phyloP scores from a whole-genome alignment of 1,284 basidiomycete genomes.

The Melanopsichium pennsylvanicum region DNA sequence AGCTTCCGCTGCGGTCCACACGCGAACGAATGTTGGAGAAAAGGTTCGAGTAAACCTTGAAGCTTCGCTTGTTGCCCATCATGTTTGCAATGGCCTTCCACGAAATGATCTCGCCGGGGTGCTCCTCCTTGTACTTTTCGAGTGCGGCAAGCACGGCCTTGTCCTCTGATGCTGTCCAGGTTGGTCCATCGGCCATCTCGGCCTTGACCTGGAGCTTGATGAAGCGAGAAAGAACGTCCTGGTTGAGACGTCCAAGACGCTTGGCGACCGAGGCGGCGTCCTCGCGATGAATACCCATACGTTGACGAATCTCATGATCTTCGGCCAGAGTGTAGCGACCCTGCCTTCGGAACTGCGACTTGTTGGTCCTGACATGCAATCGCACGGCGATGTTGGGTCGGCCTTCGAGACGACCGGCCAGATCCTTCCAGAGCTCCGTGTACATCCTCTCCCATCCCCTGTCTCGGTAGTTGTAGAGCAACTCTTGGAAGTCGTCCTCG shows the following conservation, averaged over 20 bases:
- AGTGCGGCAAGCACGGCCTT: conserved; percentile 39
- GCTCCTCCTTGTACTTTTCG: conserved; percentile 39
- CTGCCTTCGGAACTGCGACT: conserved; percentile 40
- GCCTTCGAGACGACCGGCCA: conserved; percentile 32
- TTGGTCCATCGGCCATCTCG: conserved; percentile 30
- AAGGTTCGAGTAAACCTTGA: conserved; percentile 47
- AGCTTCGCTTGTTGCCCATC: conserved; percentile 46
- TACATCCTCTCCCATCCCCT: conserved; percentile 39
- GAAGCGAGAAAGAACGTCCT: conserved; percentile 38
- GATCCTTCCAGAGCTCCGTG: conserved; percentile 49
- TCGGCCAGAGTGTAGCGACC: conserved; percentile 45
- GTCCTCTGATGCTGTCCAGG: conserved; percentile 43
- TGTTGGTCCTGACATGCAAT: conserved; percentile 36
- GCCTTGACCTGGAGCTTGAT: conserved; percentile 39
- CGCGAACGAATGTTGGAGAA: conserved; percentile 39
- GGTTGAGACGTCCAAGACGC: conserved; percentile 45
- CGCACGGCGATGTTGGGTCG: conserved; percentile 47
- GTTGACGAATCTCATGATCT: conserved; percentile 26
- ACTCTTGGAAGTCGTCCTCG: conserved; percentile 46
- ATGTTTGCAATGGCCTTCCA: conserved; percentile 44
- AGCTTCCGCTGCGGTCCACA: conserved; percentile 24
- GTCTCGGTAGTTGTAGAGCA: conserved; percentile 46
- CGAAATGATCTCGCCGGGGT: conserved; percentile 37
- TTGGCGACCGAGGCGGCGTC: conserved; percentile 36
- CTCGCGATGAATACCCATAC: conserved; percentile 27